These are phyloP conservation scores for Logfia minima DNA, from an alignment of 129 eudicot genomes.

Conservation along the genomic window DNA sequence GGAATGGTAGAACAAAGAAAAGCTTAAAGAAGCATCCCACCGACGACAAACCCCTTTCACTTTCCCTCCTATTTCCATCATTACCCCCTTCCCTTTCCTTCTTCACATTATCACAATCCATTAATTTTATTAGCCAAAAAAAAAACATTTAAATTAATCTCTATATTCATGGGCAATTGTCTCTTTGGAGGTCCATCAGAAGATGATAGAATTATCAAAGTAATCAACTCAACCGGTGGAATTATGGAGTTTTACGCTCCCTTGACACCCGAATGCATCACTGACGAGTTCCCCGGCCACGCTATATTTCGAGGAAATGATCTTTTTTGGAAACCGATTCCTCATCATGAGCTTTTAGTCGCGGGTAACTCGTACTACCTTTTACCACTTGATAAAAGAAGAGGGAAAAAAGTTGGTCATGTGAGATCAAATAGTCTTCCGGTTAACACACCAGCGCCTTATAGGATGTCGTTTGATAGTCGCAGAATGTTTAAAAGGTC, in stretches of 20 bases:
- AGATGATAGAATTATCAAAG: conserved; percentile 38
- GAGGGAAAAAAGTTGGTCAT: conserved; percentile 39
- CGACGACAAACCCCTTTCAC: conserved; percentile 46
- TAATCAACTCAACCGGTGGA: conserved; percentile 55
- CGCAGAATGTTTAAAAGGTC: conserved; percentile 44
- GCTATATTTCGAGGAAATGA: conserved; percentile 54
- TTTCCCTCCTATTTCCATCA: conserved; percentile 47
- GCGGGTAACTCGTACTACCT: conserved; percentile 64
- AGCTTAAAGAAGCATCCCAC: conserved; percentile 45
- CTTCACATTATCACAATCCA: neutral
- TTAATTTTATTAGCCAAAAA: neutral
- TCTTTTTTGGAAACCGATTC: conserved; percentile 68
- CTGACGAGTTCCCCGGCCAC: conserved; percentile 78
- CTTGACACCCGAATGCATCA: conserved; percentile 50
- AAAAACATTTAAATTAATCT: neutral
- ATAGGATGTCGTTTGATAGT: conserved; percentile 79
- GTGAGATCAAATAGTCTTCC: conserved; percentile 70
- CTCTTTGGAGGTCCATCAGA: conserved; percentile 57
- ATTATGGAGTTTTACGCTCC: conserved; percentile 66
- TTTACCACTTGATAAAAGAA: conserved; percentile 44
- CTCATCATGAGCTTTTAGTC: conserved; percentile 48
- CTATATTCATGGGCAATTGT: conserved; percentile 62
- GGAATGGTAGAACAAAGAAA: conserved; percentile 30
- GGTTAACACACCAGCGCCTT: conserved; percentile 33
- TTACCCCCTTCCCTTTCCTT: conserved; percentile 8